phyloP scores from a whole-genome alignment of 2,329 filamentous ascomycete genomes.

The Achaetomium macrosporum region DNA sequence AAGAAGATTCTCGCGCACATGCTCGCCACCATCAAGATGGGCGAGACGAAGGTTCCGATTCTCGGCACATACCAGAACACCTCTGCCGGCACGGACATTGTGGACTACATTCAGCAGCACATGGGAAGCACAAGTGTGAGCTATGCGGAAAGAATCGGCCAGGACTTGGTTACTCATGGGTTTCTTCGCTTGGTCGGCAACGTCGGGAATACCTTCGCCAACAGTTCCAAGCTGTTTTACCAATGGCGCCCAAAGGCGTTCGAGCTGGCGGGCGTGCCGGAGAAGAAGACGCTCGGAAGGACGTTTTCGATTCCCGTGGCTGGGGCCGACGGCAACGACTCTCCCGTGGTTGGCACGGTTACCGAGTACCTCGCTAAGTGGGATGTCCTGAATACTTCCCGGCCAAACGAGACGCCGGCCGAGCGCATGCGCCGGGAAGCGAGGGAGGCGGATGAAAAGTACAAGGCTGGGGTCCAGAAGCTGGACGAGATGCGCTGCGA shows the following conservation, averaged over 20 bases:
- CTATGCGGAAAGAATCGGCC: constrained; percentile 90
- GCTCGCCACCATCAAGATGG: constrained; percentile 77
- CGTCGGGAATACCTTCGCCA: constrained; percentile 91
- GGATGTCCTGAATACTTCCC: constrained; percentile 84
- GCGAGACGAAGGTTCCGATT: constrained; percentile 92
- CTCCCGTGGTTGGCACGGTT: constrained; percentile 73
- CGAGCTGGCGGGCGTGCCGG: constrained; percentile 76
- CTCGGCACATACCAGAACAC: constrained; percentile 93
- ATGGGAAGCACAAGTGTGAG: constrained; percentile 79
- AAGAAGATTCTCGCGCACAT: constrained; percentile 87
- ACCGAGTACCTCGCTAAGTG: constrained; percentile 87
- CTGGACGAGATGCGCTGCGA: constrained; percentile 88
- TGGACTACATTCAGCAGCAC: constrained; percentile 87
- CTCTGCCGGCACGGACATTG: constrained; percentile 84
- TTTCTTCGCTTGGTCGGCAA: constrained; percentile 89
- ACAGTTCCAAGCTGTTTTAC: constrained; percentile 95
- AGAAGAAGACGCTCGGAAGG: constrained; percentile 74
- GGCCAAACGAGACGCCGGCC: constrained; percentile 88
- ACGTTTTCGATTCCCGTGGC: constrained; percentile 66
- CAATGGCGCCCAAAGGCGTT: constrained; percentile 95
- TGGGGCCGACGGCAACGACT: constrained; percentile 56
- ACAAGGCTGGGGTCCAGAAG: constrained; percentile 79
- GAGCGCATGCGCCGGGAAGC: constrained; percentile 86
- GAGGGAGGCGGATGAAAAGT: constrained; percentile 83
- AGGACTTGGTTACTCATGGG: constrained; percentile 81